Conservation (phyloP, 495 filamentous ascomycete species). For the Talaromyces adpressus region DNA sequence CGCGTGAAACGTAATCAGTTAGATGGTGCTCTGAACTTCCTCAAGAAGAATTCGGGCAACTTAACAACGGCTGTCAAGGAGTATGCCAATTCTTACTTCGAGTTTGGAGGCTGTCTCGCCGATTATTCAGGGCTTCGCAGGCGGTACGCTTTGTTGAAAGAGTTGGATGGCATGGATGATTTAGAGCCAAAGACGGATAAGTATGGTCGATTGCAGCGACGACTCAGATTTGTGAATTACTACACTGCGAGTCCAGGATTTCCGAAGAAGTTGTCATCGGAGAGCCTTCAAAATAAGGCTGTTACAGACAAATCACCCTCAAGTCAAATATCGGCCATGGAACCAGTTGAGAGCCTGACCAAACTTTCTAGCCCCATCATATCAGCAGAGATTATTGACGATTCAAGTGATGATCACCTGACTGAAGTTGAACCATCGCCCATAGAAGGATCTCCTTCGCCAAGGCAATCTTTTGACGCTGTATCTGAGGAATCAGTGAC, state of each 20-base stretch:
- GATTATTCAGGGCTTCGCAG: slow-evolving; percentile 63
- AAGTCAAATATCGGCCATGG: neutral
- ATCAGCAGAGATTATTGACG: neutral
- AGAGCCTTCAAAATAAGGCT: slow-evolving; percentile 2
- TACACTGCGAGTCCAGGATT: slow-evolving; percentile 77
- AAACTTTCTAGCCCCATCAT: neutral
- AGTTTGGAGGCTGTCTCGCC: slow-evolving; percentile 75
- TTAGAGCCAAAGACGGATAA: slow-evolving; percentile 7
- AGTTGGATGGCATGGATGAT: slow-evolving; percentile 60
- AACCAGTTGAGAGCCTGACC: neutral
- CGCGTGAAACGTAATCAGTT: slow-evolving; percentile 58
- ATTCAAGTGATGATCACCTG: neutral
- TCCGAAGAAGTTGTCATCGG: slow-evolving; percentile 31
- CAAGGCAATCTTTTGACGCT: neutral
- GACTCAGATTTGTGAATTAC: slow-evolving; percentile 80
- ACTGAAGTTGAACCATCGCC: slow-evolving; percentile 1
- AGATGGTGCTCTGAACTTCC: slow-evolving; percentile 64
- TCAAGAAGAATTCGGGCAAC: slow-evolving; percentile 68
- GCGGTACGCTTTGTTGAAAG: slow-evolving; percentile 60
- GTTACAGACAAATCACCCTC: neutral
- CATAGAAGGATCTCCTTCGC: neutral
- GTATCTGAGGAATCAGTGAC: neutral
- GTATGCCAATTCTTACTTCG: slow-evolving; percentile 71
- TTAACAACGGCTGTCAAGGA: slow-evolving; percentile 60
- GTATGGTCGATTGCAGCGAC: slow-evolving; percentile 13